Evolutionary conservation across 495 filamentous ascomycete genomes (phyloP), one percentile per base, ranked within the genome.

Genomic region (Lichina pygmaea): DNA sequence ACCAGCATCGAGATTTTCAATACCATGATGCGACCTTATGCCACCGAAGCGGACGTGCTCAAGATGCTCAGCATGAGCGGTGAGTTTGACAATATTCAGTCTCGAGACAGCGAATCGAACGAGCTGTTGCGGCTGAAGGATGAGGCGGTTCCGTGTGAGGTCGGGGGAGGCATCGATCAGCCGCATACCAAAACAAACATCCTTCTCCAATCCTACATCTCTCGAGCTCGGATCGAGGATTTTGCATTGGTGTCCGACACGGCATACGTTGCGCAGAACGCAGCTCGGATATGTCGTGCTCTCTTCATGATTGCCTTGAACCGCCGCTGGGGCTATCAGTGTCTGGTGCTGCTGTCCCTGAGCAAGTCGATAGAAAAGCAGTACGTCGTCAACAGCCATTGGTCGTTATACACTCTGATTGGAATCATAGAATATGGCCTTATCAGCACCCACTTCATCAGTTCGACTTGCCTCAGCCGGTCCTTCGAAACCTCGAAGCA

Each of bases 291-390:
- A 45, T 93, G 86, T 57, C 72, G 89, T 45, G 81, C 89, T 12
- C 60, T 99, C 7, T 99, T 99, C 60, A 91, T 93, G 81, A 92
- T 95, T 52, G 86, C 89, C 3, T 60, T 99, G 43, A 94, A 93
- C 54, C 66, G 91, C 36, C 68, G 80, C 47, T 99, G 89, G 89
- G 89, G 89, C 7, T 74, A 89, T 51, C 82, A 95, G 55, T 95
- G 89, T 52, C 67, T 86, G 16, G 81, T 95, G 8, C 60, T 99
- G 38, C 58, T 93, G 42, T 82, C 80, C 6, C 62, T 99, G 45
- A 86, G 86, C 60, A 93, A 93, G 59, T 91, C 86, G 2, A 93
- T 99, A 50, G 89, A 99, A 60, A 91, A 81, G 59, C 77, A 61
- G 57, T 59, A 32, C 41, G 36, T 44, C 7, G 24, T 8, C 36